Evolutionary conservation across 1,139 yeast species (phyloP).

Genomic region (Pichia sp.): DNA sequence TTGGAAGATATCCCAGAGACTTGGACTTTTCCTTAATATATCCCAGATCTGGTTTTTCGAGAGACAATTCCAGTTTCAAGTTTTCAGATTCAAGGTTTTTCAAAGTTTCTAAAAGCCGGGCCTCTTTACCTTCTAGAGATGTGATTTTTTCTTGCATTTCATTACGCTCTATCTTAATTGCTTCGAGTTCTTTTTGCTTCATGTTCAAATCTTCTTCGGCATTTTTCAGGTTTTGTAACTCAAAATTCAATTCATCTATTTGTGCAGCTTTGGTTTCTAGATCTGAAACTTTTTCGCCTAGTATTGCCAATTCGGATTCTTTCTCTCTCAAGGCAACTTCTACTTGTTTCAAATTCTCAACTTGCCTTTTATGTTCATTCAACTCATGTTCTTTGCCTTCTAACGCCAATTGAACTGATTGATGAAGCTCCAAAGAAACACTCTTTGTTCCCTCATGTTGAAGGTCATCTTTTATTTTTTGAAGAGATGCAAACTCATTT

Average conservation of each 20-base stretch:
- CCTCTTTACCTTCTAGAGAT: constrained; percentile 1
- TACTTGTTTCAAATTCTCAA: constrained; percentile 3
- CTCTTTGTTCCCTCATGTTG: constrained; percentile 17
- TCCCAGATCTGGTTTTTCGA: constrained; percentile 31
- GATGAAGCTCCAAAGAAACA: constrained; percentile 18
- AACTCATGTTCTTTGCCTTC: constrained; percentile 10
- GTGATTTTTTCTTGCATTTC: constrained; percentile 5
- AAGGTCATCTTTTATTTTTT: constrained; percentile 16
- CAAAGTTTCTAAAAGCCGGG: constrained; percentile 2
- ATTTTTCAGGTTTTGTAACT: constrained; percentile 6
- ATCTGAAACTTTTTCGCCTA: background rate
- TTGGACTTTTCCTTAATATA: constrained; percentile 32
- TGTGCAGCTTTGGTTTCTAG: constrained; percentile 11
- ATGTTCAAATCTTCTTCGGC: constrained; percentile 6
- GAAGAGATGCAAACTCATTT: constrained; percentile 14
- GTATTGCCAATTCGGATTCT: constrained; percentile 7
- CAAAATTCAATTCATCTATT: constrained; percentile 8
- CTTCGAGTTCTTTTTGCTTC: constrained; percentile 5
- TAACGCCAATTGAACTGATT: constrained; percentile 14
- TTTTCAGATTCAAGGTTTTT: constrained; percentile 6
- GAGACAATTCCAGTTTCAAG: constrained; percentile 10
- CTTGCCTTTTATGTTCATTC: background rate
- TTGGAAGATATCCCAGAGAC: constrained; percentile 23
- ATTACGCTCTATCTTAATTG: background rate
- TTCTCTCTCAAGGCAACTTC: constrained; percentile 1